Conservation (phyloP, 495 filamentous ascomycete genomes). For the Lophiotrema nucula region DNA sequence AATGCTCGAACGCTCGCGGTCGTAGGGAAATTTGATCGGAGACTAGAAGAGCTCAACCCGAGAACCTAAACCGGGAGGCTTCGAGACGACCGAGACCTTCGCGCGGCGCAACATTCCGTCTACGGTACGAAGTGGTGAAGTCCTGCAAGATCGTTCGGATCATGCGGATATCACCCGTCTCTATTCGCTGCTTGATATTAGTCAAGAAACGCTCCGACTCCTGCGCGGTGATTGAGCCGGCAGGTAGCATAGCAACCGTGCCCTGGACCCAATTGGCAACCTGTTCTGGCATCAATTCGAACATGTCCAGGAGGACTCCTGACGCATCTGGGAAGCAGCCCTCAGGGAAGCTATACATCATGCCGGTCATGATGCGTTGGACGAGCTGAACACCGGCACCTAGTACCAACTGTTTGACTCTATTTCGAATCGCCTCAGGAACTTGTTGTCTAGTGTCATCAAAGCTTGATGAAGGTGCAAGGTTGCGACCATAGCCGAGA, state of each 20-base stretch:
- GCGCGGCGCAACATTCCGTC: conserved; percentile 90
- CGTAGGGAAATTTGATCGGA: not conserved
- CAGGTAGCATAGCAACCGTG: conserved; percentile 79
- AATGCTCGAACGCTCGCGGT: not conserved
- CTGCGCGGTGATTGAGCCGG: conserved; percentile 68
- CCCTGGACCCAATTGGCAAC: conserved; percentile 74
- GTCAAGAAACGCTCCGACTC: conserved; percentile 51
- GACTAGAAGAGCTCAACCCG: conserved; percentile 28
- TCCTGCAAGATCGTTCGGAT: conserved; percentile 86
- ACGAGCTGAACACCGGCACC: conserved; percentile 74
- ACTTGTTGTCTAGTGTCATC: conserved; percentile 45
- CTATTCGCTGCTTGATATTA: conserved; percentile 56
- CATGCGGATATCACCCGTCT: conserved; percentile 70
- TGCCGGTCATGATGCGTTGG: conserved; percentile 84
- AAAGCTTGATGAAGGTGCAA: conserved; percentile 71
- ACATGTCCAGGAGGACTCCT: conserved; percentile 82
- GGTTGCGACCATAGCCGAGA: conserved; percentile 78
- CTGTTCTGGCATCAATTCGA: conserved; percentile 79
- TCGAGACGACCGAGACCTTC: conserved; percentile 85
- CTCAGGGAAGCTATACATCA: conserved; percentile 97
- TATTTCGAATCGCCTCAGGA: conserved; percentile 43
- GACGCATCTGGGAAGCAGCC: conserved; percentile 94
- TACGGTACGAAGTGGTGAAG: conserved; percentile 90
- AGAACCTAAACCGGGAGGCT: conserved; percentile 79
- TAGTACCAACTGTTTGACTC: conserved; percentile 69